These are phyloP conservation scores for Phytopythium aichiense DNA, from an alignment of 352 stramenopile species.

Conservation along the genomic window DNA sequence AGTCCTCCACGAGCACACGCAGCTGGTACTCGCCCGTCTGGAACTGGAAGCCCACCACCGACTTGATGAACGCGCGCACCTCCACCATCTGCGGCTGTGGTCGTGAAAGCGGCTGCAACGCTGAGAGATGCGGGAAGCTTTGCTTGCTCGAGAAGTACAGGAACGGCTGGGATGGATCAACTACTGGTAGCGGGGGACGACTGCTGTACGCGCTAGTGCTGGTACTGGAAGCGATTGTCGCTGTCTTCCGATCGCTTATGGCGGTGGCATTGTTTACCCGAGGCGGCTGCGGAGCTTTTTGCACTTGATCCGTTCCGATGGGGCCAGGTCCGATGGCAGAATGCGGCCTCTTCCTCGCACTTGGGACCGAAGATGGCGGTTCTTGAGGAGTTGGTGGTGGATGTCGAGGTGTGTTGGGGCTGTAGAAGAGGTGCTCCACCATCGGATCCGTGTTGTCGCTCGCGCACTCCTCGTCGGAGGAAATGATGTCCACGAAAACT, in stretches of 20 bases:
- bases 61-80: slow-evolving; percentile 78
- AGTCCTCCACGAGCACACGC: slow-evolving; percentile 74
- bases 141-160: slow-evolving; percentile 43
- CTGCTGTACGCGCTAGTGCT: not conserved
- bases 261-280: not conserved
- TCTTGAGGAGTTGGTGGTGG: not conserved
- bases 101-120: not conserved
- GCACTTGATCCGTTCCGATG: not conserved
- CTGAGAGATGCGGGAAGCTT: slow-evolving; percentile 13
- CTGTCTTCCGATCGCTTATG: not conserved
- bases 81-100: slow-evolving; percentile 18
- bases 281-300: not conserved
- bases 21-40: slow-evolving; percentile 65
- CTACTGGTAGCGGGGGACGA: not conserved
- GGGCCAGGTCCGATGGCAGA: not conserved
- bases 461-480: slow-evolving; percentile 49
- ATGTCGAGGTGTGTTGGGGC: slow-evolving; percentile 52
- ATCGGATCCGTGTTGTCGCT: slow-evolving; percentile 72
- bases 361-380: slow-evolving; percentile 26
- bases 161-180: slow-evolving; percentile 30
- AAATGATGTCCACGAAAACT: slow-evolving; percentile 59
- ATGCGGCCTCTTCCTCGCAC: slow-evolving; percentile 10
- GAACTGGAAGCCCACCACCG: slow-evolving; percentile 79
- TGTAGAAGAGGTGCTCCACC: slow-evolving; percentile 76
- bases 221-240: not conserved